Evolutionary conservation across 441 rosid genomes (phyloP).

Genomic region (Populus hybrid): DNA sequence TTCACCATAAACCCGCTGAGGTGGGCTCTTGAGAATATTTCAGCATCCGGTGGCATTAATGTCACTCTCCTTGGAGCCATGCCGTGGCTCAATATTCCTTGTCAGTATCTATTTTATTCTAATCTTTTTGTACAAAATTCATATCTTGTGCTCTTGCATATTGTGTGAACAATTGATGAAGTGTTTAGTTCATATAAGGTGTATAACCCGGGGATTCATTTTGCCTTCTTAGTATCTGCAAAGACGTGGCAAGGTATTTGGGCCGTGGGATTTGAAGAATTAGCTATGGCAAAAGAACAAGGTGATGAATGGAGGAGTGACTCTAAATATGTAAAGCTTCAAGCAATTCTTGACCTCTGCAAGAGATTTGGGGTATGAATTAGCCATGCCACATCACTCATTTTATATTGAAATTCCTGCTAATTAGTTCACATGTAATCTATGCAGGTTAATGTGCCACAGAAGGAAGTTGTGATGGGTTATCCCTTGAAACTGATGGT

Average conservation of each 20-base stretch:
- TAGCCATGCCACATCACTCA: too few relatives aligned
- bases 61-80: slow-evolving; percentile 48
- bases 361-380: slow-evolving; percentile 32
- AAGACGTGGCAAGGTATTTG: slow-evolving; percentile 44
- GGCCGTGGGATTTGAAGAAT: slow-evolving; percentile 38
- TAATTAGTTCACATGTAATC: background rate
- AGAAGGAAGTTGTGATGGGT: slow-evolving; percentile 54
- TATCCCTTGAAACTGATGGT: slow-evolving; percentile 33
- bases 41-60: slow-evolving; percentile 20
- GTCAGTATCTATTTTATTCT: slow-evolving; percentile 20
- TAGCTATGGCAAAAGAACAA: slow-evolving; percentile 24
- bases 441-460: slow-evolving; percentile 32
- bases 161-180: too few relatives aligned
- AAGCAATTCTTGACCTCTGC: slow-evolving; percentile 42
- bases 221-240: slow-evolving; percentile 31
- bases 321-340: slow-evolving; percentile 37
- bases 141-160: background rate
- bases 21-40: slow-evolving; percentile 49
- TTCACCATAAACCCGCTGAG: slow-evolving; percentile 34
- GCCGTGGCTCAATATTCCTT: slow-evolving; percentile 59
- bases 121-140: background rate
- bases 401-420: background rate
- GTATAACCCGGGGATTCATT: background rate
- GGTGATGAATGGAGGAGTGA: slow-evolving; percentile 27
- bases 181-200: background rate